These are phyloP conservation scores for Meyerozyma elateridarum DNA, from an alignment of 1,139 yeast species.

Conservation along the genomic window DNA sequence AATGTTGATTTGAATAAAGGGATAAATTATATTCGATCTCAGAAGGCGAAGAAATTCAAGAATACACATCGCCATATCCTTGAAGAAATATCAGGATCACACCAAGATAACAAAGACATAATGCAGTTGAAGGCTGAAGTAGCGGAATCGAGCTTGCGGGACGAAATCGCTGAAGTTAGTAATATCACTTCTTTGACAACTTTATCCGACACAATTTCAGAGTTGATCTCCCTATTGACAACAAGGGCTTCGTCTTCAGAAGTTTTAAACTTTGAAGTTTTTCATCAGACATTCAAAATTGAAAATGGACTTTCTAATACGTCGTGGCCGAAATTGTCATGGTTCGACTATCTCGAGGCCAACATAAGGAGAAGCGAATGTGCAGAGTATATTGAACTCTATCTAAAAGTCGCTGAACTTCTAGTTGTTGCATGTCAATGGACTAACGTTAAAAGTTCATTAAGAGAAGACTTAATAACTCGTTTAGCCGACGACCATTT, in stretches of 20 bases:
- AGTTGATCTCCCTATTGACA: conserved; percentile 10
- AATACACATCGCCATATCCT: conserved; percentile 29
- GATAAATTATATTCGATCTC: conserved; percentile 26
- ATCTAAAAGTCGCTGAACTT: conserved; percentile 33
- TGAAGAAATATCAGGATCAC: conserved; percentile 23
- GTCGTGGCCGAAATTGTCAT: conserved; percentile 35
- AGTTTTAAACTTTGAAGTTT: conserved; percentile 21
- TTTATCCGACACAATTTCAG: conserved; percentile 12
- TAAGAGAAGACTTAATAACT: not conserved
- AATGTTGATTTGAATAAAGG: conserved; percentile 26
- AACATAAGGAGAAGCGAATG: conserved; percentile 26
- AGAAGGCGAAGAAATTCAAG: conserved; percentile 23
- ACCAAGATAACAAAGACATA: conserved; percentile 20
- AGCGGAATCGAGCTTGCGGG: conserved; percentile 27
- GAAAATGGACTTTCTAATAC: conserved; percentile 27
- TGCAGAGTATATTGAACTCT: conserved; percentile 22
- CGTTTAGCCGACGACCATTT: conserved; percentile 8
- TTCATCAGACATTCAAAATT: conserved; percentile 24
- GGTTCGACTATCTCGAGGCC: conserved; percentile 32
- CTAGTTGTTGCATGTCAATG: conserved; percentile 6
- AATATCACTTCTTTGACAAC: conserved; percentile 4
- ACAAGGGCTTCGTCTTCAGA: conserved; percentile 16
- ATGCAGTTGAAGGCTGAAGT: conserved; percentile 31
- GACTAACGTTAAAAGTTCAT: not conserved
- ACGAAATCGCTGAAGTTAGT: conserved; percentile 9